A percentile compares a stretch with the other conserved stretches of the same genome.
phyloP scores from a whole-genome alignment of 2,329 filamentous ascomycete genomes.

The Diaporthe amygdali region DNA sequence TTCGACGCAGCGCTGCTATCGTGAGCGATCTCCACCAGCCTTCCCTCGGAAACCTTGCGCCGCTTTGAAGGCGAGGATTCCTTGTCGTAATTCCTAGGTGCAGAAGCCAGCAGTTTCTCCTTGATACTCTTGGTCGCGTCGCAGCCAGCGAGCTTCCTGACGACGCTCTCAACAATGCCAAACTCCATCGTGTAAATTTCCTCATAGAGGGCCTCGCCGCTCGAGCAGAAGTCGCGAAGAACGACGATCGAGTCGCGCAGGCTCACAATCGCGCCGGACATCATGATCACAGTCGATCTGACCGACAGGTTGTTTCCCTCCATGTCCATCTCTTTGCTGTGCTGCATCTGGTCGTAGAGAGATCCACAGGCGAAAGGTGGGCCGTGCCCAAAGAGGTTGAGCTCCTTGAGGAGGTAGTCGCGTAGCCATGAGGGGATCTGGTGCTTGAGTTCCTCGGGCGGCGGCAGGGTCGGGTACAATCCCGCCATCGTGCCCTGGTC shows the following conservation, averaged over 20 bases:
- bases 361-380: not conserved
- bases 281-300: not conserved
- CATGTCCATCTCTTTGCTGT: not conserved
- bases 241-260: not conserved
- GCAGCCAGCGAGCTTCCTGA: not conserved
- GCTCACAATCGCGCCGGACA: not conserved
- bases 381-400: slow-evolving; percentile 9
- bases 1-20: not conserved
- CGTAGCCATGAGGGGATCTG: slow-evolving; percentile 20
- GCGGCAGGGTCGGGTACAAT: not conserved
- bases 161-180: not conserved
- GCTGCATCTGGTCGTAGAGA: not conserved
- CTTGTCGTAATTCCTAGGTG: no score
- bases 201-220: not conserved
- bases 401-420: slow-evolving; percentile 1
- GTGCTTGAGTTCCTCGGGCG: not conserved
- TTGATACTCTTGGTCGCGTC: not conserved
- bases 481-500: slow-evolving; percentile 16
- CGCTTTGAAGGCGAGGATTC: not conserved
- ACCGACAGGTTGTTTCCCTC: not conserved
- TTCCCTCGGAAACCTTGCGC: not conserved
- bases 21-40: not conserved
- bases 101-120: not conserved
- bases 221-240: not conserved
- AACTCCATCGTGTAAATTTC: slow-evolving; percentile 11